A percentile compares a stretch with the other conserved stretches of the same genome.
Conservation (phyloP, 495 filamentous ascomycete species). For the Penicillium lagena region DNA sequence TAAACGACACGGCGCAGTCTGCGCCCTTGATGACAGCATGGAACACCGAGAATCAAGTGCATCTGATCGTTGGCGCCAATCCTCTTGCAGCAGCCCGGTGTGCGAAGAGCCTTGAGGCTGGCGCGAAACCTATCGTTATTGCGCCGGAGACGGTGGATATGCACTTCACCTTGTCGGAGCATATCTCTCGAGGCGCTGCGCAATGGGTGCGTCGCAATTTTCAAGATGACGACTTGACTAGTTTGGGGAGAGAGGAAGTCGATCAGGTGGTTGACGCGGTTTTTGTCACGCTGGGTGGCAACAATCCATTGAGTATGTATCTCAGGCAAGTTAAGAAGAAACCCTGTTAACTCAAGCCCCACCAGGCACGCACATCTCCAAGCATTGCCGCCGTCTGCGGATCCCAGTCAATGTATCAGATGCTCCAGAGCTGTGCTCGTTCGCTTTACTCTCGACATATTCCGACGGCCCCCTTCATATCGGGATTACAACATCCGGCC, state of each 20-base stretch:
- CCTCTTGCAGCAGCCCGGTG: conserved; percentile 80
- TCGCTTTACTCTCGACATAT: conserved; percentile 82
- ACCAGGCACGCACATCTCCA: conserved; percentile 61
- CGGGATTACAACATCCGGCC: conserved; percentile 91
- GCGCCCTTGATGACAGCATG: conserved; percentile 67
- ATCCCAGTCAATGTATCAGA: conserved; percentile 94
- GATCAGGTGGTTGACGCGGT: conserved; percentile 79
- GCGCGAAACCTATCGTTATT: conserved; percentile 81
- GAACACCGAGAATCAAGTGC: conserved; percentile 69
- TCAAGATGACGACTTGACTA: conserved; percentile 65
- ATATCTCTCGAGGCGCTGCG: conserved; percentile 65
- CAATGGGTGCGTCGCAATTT: conserved; percentile 68
- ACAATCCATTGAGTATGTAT: conserved; percentile 44
- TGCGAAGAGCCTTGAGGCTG: conserved; percentile 73
- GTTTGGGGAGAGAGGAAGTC: conserved; percentile 72
- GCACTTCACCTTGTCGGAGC: conserved; percentile 67
- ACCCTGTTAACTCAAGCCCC: not conserved
- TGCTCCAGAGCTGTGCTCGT: conserved; percentile 80
- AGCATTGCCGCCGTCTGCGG: conserved; percentile 66
- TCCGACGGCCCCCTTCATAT: conserved; percentile 89
- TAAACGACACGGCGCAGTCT: conserved; percentile 10
- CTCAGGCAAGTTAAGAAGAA: not conserved
- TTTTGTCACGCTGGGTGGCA: conserved; percentile 69
- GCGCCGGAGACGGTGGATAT: conserved; percentile 55
- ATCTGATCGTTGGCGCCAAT: conserved; percentile 81